Percentiles rank a stretch among this genome's conserved stretches.
phyloP scores from a whole-genome alignment of 768 basidiomycete species.

The Plicaturopsis crispa region DNA sequence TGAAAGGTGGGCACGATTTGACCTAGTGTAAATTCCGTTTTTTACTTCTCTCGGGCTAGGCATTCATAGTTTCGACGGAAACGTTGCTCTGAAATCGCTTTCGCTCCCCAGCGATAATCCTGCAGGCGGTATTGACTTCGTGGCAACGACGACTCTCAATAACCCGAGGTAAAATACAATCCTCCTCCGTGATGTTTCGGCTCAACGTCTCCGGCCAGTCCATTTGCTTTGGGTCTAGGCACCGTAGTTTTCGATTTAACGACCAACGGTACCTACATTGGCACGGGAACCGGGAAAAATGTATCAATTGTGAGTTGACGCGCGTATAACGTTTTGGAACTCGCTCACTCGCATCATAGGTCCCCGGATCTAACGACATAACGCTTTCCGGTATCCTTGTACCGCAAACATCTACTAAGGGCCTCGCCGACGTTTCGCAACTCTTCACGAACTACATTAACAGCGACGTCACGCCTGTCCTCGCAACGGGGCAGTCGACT shows the following conservation, averaged over 20 bases:
- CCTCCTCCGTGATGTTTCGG: background rate
- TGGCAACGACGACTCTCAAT: constrained; percentile 43
- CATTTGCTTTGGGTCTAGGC: constrained; percentile 64
- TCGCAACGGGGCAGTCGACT: constrained; percentile 54
- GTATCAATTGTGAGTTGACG: constrained; percentile 40
- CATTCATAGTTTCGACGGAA: constrained; percentile 53
- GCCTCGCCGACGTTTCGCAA: constrained; percentile 44
- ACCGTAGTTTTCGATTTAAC: constrained; percentile 55
- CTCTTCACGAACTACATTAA: constrained; percentile 72
- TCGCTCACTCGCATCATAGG: constrained; percentile 20
- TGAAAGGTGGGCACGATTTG: constrained; percentile 37
- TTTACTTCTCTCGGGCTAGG: constrained; percentile 24
- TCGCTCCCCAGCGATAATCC: constrained; percentile 62
- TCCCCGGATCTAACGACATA: constrained; percentile 48
- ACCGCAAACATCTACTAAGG: constrained; percentile 36
- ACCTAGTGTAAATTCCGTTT: background rate
- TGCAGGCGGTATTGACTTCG: constrained; percentile 59
- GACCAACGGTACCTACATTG: constrained; percentile 50
- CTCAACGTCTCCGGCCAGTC: constrained; percentile 27
- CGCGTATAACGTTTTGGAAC: background rate
- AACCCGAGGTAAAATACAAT: constrained; percentile 43
- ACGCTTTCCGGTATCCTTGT: constrained; percentile 50
- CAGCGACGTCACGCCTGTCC: constrained; percentile 45
- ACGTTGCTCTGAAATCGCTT: constrained; percentile 48
- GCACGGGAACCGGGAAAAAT: constrained; percentile 43